Conservation (phyloP, 2,329 filamentous ascomycete species). For the Trichophyton schoenleinii region DNA sequence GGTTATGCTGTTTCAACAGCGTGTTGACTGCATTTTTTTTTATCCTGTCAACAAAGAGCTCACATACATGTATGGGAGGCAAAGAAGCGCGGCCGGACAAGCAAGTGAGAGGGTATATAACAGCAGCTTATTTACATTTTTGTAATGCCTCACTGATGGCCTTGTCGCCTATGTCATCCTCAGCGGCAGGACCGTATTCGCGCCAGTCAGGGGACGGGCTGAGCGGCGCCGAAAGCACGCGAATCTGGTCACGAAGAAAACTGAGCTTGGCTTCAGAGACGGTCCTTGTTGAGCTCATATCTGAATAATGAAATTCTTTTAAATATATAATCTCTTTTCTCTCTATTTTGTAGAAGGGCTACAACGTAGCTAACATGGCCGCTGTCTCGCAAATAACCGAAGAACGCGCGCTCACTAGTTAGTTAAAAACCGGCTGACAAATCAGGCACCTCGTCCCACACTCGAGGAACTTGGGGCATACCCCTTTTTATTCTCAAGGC, state of each 20-base stretch:
- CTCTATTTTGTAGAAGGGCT: too few species aligned
- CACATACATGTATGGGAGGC: neutral
- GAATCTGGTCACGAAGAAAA: constrained; percentile 41
- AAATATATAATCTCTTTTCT: too few species aligned
- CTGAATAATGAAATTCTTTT: neutral
- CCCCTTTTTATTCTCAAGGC: too few species aligned
- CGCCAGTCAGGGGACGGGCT: constrained; percentile 37
- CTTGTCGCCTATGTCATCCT: constrained; percentile 37
- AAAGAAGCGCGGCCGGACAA: neutral
- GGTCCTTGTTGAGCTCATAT: constrained; percentile 32
- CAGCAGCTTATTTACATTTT: constrained; percentile 30
- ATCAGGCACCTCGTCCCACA: too few species aligned
- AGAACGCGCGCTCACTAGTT: too few species aligned
- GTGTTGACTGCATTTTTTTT: constrained; percentile 34
- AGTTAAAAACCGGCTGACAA: too few species aligned
- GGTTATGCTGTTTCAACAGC: constrained; percentile 40
- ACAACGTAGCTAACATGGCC: too few species aligned
- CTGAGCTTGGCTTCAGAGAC: constrained; percentile 40
- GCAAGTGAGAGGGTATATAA: neutral
- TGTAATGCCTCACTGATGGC: constrained; percentile 39
- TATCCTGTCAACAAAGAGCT: neutral
- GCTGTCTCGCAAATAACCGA: too few species aligned
- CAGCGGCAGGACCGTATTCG: constrained; percentile 22
- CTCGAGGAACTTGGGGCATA: too few species aligned
- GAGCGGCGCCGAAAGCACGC: constrained; percentile 39